Evolutionary conservation across 139 green algal genomes (phyloP).

Genomic region (Picochlorum sp.): DNA sequence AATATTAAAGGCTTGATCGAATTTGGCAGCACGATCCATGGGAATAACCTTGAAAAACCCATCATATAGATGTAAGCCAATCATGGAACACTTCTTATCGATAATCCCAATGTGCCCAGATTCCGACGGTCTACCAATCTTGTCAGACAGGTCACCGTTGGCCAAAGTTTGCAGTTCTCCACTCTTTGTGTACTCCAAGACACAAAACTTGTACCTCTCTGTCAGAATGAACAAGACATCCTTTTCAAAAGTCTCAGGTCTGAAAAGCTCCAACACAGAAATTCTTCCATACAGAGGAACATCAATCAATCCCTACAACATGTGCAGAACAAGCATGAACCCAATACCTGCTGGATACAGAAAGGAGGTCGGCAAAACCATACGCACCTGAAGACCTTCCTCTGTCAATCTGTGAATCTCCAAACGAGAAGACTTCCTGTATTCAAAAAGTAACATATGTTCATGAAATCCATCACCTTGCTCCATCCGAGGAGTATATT

Average conservation of each 20-base stretch:
- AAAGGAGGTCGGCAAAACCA: not conserved
- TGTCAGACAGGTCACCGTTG: conserved; percentile 72
- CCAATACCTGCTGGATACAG: not conserved
- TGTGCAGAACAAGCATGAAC: not conserved
- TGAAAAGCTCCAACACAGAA: conserved; percentile 74
- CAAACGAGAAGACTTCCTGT: conserved; percentile 74
- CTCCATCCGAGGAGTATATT: not conserved
- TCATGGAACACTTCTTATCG: conserved; percentile 64
- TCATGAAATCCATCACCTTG: not conserved
- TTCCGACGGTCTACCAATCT: conserved; percentile 69
- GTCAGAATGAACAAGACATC: conserved; percentile 88
- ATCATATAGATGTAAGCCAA: conserved; percentile 93
- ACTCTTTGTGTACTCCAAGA: conserved; percentile 71
- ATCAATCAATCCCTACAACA: conserved; percentile 69
- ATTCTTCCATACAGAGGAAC: conserved; percentile 90
- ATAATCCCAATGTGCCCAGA: conserved; percentile 76
- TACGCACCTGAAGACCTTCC: conserved; percentile 73
- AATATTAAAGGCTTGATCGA: conserved; percentile 81
- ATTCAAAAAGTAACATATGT: not conserved
- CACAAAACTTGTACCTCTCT: conserved; percentile 87
- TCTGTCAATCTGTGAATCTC: conserved; percentile 79
- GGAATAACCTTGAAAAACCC: conserved; percentile 75
- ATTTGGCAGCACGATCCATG: conserved; percentile 37
- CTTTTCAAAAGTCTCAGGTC: conserved; percentile 48
- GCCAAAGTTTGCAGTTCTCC: conserved; percentile 71